Evolutionary conservation across 352 stramenopile genomes (phyloP).

Genomic region (Pythium oligandrum): DNA sequence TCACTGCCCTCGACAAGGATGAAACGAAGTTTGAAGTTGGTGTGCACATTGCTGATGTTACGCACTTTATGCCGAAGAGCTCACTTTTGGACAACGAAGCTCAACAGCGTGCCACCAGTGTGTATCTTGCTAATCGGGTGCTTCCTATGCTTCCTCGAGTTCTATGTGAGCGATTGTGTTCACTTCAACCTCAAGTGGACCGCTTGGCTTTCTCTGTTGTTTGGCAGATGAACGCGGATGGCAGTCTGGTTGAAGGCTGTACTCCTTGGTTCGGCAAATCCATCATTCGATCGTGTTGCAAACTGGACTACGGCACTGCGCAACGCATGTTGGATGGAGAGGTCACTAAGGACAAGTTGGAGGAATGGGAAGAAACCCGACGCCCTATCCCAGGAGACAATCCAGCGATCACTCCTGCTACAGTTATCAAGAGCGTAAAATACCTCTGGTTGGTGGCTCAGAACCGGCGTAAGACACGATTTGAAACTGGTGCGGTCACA

Average conservation of each 20-base stretch:
- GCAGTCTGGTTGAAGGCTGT: conserved; percentile 83
- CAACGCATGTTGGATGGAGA: conserved; percentile 95
- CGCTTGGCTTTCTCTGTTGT: conserved; percentile 93
- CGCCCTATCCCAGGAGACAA: conserved; percentile 43
- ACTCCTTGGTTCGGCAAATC: conserved; percentile 95
- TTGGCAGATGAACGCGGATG: conserved; percentile 96
- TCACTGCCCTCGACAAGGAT: conserved; percentile 61
- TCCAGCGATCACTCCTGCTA: conserved; percentile 38
- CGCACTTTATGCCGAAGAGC: conserved; percentile 90
- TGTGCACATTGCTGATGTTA: conserved; percentile 99
- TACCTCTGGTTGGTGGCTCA: conserved; percentile 58
- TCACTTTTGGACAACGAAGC: conserved; percentile 94
- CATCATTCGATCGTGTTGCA: conserved; percentile 96
- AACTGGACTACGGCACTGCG: conserved; percentile 95
- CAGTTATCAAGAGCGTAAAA: conserved; percentile 63
- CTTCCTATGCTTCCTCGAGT: conserved; percentile 97
- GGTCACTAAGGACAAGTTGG: conserved; percentile 62
- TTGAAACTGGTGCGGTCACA: conserved; percentile 90
- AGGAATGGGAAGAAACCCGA: conserved; percentile 60
- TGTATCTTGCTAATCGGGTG: conserved; percentile 95
- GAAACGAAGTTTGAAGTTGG: conserved; percentile 85
- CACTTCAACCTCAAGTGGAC: conserved; percentile 95
- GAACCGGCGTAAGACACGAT: conserved; percentile 76
- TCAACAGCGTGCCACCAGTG: conserved; percentile 89
- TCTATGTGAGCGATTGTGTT: conserved; percentile 96